Evolutionary conservation across 208 protist genomes (phyloP).

Genomic region (Wallacemonas rigidus): DNA sequence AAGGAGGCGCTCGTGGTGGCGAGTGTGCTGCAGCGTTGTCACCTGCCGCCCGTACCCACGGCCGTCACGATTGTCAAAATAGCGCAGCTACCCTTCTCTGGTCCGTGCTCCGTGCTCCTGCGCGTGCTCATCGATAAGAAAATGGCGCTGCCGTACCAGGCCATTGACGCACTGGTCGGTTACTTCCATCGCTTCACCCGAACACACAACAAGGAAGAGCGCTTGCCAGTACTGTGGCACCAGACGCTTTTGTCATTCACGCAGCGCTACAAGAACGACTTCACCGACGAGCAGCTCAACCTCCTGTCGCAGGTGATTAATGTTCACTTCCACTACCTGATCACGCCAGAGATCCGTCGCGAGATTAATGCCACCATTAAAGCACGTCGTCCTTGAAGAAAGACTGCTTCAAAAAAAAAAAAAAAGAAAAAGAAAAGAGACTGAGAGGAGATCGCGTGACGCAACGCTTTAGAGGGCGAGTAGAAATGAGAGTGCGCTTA

Average conservation of each 20-base stretch:
- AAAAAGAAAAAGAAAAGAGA: background rate
- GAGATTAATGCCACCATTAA: constrained; percentile 63
- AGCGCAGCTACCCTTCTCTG: constrained; percentile 91
- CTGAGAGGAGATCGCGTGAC: no score
- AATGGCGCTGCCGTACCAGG: constrained; percentile 96
- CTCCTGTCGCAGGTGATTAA: constrained; percentile 77
- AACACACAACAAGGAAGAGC: constrained; percentile 73
- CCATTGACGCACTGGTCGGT: constrained; percentile 94
- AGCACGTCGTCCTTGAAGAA: constrained; percentile 2
- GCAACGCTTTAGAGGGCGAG: no score
- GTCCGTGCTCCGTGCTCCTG: constrained; percentile 94
- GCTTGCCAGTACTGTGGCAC: constrained; percentile 97
- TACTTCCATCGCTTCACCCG: constrained; percentile 95
- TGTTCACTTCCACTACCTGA: constrained; percentile 89
- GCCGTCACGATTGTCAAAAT: constrained; percentile 95
- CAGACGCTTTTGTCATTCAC: constrained; percentile 95
- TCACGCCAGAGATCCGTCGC: constrained; percentile 83
- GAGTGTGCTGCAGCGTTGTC: constrained; percentile 92
- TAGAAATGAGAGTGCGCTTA: no score
- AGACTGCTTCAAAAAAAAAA: constrained; percentile 6
- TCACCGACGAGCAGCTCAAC: constrained; percentile 72
- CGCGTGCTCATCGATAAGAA: constrained; percentile 98
- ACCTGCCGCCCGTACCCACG: constrained; percentile 90
- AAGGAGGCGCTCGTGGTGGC: constrained; percentile 95
- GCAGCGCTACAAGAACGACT: constrained; percentile 88